Conservation (phyloP, 257 asterid genomes). For the Apocynum venetum region DNA sequence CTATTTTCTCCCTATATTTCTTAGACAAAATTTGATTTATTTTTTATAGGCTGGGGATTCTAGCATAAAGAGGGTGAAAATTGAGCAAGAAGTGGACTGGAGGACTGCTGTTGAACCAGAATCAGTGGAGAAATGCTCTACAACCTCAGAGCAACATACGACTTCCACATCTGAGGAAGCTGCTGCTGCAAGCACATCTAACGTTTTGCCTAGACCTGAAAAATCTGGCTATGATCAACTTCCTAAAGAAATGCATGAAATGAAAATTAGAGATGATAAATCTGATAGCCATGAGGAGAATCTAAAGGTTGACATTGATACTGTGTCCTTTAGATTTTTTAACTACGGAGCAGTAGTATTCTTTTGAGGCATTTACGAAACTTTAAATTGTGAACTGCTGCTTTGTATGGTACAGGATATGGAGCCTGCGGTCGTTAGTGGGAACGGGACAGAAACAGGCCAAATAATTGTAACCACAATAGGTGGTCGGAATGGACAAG, state of each 20-base stretch:
- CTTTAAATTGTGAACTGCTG: neutral
- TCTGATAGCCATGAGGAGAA: slow-evolving; percentile 37
- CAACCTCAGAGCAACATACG: slow-evolving; percentile 27
- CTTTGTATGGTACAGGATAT: slow-evolving; percentile 39
- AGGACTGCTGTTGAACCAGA: slow-evolving; percentile 33
- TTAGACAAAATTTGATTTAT: slow-evolving; percentile 14
- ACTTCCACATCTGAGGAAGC: slow-evolving; percentile 34
- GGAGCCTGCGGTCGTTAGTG: slow-evolving; percentile 75
- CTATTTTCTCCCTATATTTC: neutral
- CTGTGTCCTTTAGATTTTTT: neutral
- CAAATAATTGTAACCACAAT: slow-evolving; percentile 77
- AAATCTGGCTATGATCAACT: slow-evolving; percentile 38
- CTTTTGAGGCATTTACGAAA: neutral
- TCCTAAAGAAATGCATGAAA: slow-evolving; percentile 31
- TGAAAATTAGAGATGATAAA: slow-evolving; percentile 37
- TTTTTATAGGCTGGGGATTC: slow-evolving; percentile 56
- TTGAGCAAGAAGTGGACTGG: slow-evolving; percentile 49
- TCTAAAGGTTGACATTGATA: slow-evolving; percentile 44
- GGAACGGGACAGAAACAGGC: slow-evolving; percentile 86
- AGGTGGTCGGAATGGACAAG: slow-evolving; percentile 67
- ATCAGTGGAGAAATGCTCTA: slow-evolving; percentile 28
- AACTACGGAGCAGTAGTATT: neutral
- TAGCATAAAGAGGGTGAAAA: slow-evolving; percentile 49
- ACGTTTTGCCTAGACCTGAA: slow-evolving; percentile 25
- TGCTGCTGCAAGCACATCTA: slow-evolving; percentile 34